phyloP scores from a whole-genome alignment of 768 basidiomycete genomes.

The Suillus brevipes region DNA sequence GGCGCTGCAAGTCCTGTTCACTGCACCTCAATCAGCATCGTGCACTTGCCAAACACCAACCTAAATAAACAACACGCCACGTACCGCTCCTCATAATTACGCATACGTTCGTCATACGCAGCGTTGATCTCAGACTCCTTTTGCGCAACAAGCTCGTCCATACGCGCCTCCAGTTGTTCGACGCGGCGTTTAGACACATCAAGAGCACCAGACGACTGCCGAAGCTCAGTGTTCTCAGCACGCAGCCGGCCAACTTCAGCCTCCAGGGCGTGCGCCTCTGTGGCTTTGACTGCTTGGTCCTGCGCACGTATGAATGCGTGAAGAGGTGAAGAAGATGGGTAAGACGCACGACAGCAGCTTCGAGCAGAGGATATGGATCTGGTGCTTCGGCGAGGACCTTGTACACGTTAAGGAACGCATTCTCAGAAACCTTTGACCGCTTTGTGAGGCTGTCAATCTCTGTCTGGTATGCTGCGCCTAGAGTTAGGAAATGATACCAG shows the following conservation, averaged over 20 bases:
- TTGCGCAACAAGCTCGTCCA: slow-evolving; percentile 88
- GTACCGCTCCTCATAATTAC: slow-evolving; percentile 95
- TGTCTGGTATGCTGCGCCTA: slow-evolving; percentile 80
- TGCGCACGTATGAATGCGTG: slow-evolving; percentile 27
- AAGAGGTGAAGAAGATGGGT: neutral
- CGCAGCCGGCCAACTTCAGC: slow-evolving; percentile 68
- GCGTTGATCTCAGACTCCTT: slow-evolving; percentile 98
- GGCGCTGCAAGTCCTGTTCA: slow-evolving; percentile 92
- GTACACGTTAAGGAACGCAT: slow-evolving; percentile 95
- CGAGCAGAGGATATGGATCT: slow-evolving; percentile 94
- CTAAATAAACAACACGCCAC: slow-evolving; percentile 22
- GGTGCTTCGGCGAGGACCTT: slow-evolving; percentile 96
- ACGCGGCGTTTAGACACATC: slow-evolving; percentile 76
- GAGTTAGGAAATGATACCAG: neutral
- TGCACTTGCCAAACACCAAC: neutral
- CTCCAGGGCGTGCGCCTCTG: slow-evolving; percentile 79
- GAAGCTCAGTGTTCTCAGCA: slow-evolving; percentile 83
- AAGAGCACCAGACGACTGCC: slow-evolving; percentile 62
- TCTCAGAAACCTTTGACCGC: slow-evolving; percentile 89
- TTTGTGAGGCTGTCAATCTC: slow-evolving; percentile 96
- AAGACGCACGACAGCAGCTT: slow-evolving; percentile 79
- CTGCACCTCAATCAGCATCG: slow-evolving; percentile 39
- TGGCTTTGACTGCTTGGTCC: slow-evolving; percentile 91
- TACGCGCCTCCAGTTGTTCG: slow-evolving; percentile 88
- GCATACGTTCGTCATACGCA: slow-evolving; percentile 92